These are phyloP conservation scores for Eucalyptus pauciflora DNA, from an alignment of 345 rosid genomes.

Conservation along the genomic window DNA sequence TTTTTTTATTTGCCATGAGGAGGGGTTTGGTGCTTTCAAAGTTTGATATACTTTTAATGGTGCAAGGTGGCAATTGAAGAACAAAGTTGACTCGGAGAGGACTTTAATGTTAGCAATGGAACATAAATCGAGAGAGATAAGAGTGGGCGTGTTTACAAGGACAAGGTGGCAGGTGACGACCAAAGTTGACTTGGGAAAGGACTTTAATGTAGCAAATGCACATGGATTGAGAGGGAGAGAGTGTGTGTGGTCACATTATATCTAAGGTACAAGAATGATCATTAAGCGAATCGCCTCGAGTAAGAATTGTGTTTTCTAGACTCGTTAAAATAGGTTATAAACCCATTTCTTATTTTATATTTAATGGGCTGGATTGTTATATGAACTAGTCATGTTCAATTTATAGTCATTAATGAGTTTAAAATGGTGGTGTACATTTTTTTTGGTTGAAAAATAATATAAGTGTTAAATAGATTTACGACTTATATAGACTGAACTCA, in stretches of 20 bases:
- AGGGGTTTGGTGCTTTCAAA: neutral
- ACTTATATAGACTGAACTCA: neutral
- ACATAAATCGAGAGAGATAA: neutral
- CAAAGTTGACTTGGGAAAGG: neutral
- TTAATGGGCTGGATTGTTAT: neutral
- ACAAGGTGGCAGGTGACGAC: neutral
- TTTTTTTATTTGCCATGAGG: neutral
- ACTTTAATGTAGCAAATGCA: neutral
- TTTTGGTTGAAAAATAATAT: too few relatives aligned
- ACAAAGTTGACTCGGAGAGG: neutral
- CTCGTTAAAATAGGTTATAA: too few relatives aligned
- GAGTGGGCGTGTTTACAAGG: neutral
- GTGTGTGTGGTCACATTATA: neutral
- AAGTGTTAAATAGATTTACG: rapidly evolving
- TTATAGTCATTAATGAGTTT: neutral
- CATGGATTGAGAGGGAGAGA: neutral
- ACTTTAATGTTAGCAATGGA: neutral
- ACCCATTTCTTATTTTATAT: too few relatives aligned
- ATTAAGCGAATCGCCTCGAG: rapidly evolving
- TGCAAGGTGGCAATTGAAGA: neutral
- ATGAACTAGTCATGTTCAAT: neutral
- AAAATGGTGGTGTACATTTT: neutral
- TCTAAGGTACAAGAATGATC: neutral
- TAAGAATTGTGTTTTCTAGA: neutral
- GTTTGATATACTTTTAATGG: neutral